phyloP scores from a whole-genome alignment of 345 rosid genomes.

The Leavenworthia alabamica region DNA sequence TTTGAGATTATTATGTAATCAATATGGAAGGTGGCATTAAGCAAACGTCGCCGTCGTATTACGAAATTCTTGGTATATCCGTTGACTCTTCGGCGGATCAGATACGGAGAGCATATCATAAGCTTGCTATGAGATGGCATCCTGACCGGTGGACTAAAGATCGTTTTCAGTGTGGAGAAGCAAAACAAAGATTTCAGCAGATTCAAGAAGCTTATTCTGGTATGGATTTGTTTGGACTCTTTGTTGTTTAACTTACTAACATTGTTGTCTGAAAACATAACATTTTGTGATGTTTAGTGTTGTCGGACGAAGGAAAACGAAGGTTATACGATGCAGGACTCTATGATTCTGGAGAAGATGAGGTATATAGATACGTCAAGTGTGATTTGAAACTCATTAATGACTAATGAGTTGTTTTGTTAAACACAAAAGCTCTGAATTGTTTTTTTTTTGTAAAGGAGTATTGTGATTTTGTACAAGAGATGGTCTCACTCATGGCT shows the following conservation, averaged over 20 bases:
- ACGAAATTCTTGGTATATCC: constrained; percentile 66
- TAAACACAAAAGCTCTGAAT: background rate
- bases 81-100: constrained; percentile 72
- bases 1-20: background rate
- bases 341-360: constrained; percentile 76
- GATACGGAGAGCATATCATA: constrained; percentile 71
- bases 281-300: constrained; percentile 30
- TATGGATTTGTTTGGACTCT: constrained; percentile 10
- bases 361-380: constrained; percentile 3
- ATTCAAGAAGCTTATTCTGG: constrained; percentile 97
- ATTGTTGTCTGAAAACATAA: constrained; percentile 25
- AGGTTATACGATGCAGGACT: constrained; percentile 76
- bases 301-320: constrained; percentile 65
- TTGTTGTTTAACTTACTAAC: background rate
- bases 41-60: constrained; percentile 37
- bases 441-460: constrained; percentile 30
- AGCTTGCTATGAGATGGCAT: constrained; percentile 96
- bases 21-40: constrained; percentile 32
- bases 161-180: constrained; percentile 53
- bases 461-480: constrained; percentile 72
- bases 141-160: constrained; percentile 69
- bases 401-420: background rate
- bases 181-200: constrained; percentile 77
- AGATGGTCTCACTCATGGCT: constrained; percentile 83
- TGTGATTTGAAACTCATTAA: too few species aligned